phyloP scores from a whole-genome alignment of 1,284 basidiomycete species.

The Leccinum fallax region DNA sequence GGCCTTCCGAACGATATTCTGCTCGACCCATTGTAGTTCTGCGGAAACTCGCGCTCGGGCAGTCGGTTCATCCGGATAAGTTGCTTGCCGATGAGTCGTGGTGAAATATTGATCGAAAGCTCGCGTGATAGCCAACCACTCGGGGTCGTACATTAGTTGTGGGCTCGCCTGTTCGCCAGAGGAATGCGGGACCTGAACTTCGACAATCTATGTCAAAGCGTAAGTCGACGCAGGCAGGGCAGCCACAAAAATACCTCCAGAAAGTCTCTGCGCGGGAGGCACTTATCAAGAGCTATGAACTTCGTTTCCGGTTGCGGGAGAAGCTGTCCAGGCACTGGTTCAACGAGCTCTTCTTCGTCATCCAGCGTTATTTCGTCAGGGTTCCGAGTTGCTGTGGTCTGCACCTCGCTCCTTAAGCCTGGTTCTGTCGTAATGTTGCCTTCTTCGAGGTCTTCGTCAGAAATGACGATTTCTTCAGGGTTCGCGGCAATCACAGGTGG shows the following conservation, averaged over 20 bases:
- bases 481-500: constrained; percentile 36
- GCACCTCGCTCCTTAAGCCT: background rate
- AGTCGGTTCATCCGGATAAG: constrained; percentile 62
- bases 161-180: constrained; percentile 31
- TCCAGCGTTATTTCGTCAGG: constrained; percentile 74
- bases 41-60: constrained; percentile 61
- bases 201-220: constrained; percentile 59
- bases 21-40: constrained; percentile 68
- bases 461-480: constrained; percentile 70
- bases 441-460: constrained; percentile 49
- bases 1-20: constrained; percentile 46
- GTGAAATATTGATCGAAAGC: constrained; percentile 85
- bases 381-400: constrained; percentile 40
- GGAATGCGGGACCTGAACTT: constrained; percentile 46
- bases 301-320: constrained; percentile 52
- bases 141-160: constrained; percentile 71
- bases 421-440: constrained; percentile 9
- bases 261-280: constrained; percentile 79
- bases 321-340: constrained; percentile 37
- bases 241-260: constrained; percentile 67
- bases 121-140: constrained; percentile 93
- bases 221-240: constrained; percentile 5
- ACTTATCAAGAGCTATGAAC: constrained; percentile 95
- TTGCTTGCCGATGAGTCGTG: constrained; percentile 45
- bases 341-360: constrained; percentile 56